Base-by-base conservation (phyloP, 2,329 filamentous ascomycete species). In the Penicillium frequentans region DNA sequence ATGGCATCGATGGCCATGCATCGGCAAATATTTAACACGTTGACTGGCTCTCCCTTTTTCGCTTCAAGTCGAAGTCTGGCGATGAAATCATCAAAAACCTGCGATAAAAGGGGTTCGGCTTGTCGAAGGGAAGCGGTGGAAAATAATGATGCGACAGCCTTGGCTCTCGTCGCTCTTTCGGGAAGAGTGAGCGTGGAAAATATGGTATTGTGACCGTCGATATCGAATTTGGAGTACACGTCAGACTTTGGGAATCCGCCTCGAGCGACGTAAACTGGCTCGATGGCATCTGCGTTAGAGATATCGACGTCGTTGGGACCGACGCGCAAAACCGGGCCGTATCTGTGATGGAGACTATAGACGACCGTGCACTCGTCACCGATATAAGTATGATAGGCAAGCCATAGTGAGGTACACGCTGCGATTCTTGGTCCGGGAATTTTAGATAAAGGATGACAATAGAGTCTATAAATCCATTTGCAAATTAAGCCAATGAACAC, bases 221-320 rank as follows among this genome's bases (percentile, higher is more conserved):
- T 81, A 56, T 85, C 80, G 62, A 85, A 85, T 60, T 85, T 86
- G 0, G 69, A 68, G 64, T 86, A 86, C 56, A 75, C 79, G 0
- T 67, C 62, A 1, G 81, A 75, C 64, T 86, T 86, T 0, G 70
- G 67, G 52, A 86, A 85, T 1, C 83, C 83, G 3, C 83, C 82
- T 37, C 73, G 78, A 3, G 75, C 70, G 13, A 79, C 66, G 65
- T 86, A 86, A 31, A 86, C 82, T 1, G 79, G 70, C 0, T 75
- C 69, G 24, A 83, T 64, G 1, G 79, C 81, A 16, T 72, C 73
- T 10, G 76, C 77, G 49, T 80, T 77, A 8, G 76, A 66, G 50
- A 82, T 75, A 53, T 77, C 73, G 39, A 79, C 64, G 26, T 72
- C 70, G 52, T 74, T 72, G 1, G 76, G 76, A 2, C 69, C 75